Base-by-base conservation (phyloP, 176 grass and related monocot species). In the Stipa capillata region DNA sequence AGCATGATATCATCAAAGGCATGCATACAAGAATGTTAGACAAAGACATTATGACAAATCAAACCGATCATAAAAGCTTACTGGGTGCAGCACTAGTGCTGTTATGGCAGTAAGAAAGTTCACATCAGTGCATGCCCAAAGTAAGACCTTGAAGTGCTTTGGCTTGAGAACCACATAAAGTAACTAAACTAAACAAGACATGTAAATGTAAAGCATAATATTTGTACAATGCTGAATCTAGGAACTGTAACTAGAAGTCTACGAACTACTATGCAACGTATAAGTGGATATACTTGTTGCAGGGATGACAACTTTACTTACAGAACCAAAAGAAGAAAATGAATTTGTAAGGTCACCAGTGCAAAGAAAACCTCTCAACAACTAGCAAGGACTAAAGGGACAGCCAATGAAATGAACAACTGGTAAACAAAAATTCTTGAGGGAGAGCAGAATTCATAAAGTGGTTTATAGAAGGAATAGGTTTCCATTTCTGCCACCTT, bases 21-120 rank as follows among this genome's bases (percentile, higher is more conserved):
- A 77, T 9, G 25, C 65, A 39, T 70, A 56, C 74, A 82, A 58
- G 63, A 81, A 65, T n/a, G 54, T 71, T 68, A 32, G 34, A 65
- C 69, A 52, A 35, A 82, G 53, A 37, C 25, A n/a, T 39, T 29
- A 24, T 31, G 59, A 57, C 5, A 73, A 63, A 62, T 35, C 13
- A 40, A 72, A 34, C 7, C 7, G 42, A 55, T 42, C 10, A 41
- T 36, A 58, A 15, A 68, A 65, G 49, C 14, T 35, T 61, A 40
- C 34, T 7, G 50, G 29, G 54, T 43, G 55, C 21, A 81, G 48
- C 15, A 34, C 4, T 54, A 52, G 7, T 55, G 71, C 59, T 76
- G 12, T 20, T 69, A 75, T 53, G 29, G 12, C 75, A 45, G 25
- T 86, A 80, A 87, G 51, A 37, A 72, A 71, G 47, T 55, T 71